phyloP scores from a whole-genome alignment of 768 basidiomycete genomes.

The Psilocybe tampanensis region DNA sequence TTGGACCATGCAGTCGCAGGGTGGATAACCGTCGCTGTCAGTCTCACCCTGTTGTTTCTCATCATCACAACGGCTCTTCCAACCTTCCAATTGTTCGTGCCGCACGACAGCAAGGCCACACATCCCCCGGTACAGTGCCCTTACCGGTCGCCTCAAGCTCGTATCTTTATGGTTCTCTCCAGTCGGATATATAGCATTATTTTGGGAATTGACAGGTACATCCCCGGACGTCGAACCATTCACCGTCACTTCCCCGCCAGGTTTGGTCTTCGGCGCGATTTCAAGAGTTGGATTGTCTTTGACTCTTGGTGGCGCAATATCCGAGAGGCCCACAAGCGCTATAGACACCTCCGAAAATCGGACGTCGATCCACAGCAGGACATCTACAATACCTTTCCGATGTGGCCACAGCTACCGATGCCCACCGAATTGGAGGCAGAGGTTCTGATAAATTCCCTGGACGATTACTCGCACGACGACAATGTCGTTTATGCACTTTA shows the following conservation, averaged over 20 bases:
- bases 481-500: neutral
- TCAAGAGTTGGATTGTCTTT: slow-evolving; percentile 3
- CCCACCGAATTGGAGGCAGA: slow-evolving; percentile 1
- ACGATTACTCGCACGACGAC: neutral
- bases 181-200: neutral
- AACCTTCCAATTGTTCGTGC: neutral
- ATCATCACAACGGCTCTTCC: neutral
- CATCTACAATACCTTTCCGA: neutral
- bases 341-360: neutral
- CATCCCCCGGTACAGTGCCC: neutral
- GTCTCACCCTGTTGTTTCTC: neutral
- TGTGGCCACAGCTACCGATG: neutral
- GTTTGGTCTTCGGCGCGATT: neutral
- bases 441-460: neutral
- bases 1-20: neutral
- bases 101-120: neutral
- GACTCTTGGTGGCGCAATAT: slow-evolving; percentile 3
- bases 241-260: neutral
- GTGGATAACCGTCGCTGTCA: neutral
- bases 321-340: neutral
- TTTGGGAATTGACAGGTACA: neutral
- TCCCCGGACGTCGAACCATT: neutral
- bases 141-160: neutral
- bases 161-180: neutral
- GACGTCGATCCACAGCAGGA: neutral